Evolutionary conservation across 192 early-diverging fungal genomes (phyloP).

Genomic region (Dissophora ornata): DNA sequence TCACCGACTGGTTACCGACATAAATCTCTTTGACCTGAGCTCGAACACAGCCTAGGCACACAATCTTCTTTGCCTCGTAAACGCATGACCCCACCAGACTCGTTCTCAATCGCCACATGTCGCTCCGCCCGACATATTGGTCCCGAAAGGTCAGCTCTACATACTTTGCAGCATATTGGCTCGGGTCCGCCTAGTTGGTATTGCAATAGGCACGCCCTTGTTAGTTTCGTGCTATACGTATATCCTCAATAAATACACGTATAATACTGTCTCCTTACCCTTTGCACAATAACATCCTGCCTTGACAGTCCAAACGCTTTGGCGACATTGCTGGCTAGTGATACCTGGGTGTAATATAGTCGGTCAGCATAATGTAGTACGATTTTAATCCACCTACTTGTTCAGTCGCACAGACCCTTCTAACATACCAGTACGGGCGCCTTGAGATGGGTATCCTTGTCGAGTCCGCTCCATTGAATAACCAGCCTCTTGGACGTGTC

Average conservation of each 20-base stretch:
- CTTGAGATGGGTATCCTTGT: constrained; percentile 62
- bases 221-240: too few relatives aligned
- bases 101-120: constrained; percentile 92
- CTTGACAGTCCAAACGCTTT: constrained; percentile 69
- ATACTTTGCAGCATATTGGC: constrained; percentile 76
- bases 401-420: too few relatives aligned
- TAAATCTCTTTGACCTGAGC: constrained; percentile 87
- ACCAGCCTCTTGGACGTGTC: constrained; percentile 56
- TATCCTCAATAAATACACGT: too few relatives aligned
- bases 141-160: constrained; percentile 90
- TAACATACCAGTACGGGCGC: constrained; percentile 68
- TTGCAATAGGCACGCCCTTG: too few relatives aligned
- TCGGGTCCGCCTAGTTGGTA: constrained; percentile 69
- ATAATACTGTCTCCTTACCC: constrained; percentile 56
- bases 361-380: too few relatives aligned
- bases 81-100: constrained; percentile 75
- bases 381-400: too few relatives aligned
- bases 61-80: constrained; percentile 80
- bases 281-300: constrained; percentile 70
- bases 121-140: constrained; percentile 91
- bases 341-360: constrained; percentile 70
- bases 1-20: constrained; percentile 69
- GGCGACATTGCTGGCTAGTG: constrained; percentile 76
- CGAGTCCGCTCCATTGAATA: constrained; percentile 62
- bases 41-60: constrained; percentile 75